Conservation (phyloP, 169 alveolate species). For the Plasmodium malariae region DNA sequence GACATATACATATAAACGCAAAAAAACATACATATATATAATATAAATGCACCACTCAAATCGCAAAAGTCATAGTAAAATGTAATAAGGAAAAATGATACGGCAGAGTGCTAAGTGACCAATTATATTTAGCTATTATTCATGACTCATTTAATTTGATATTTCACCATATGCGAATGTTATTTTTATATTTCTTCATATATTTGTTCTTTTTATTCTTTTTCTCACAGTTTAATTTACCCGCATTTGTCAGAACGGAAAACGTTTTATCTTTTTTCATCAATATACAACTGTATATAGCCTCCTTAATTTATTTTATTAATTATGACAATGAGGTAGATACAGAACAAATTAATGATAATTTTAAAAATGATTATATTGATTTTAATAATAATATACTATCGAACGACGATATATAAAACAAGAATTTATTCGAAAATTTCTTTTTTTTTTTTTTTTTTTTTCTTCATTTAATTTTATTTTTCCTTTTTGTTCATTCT, state of each 20-base stretch:
- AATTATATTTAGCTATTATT: no score
- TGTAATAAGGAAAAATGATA: no score
- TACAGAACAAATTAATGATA: constrained; percentile 13
- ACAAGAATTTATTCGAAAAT: not conserved
- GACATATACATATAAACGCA: no score
- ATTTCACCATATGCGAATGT: not conserved
- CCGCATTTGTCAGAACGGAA: constrained; percentile 45
- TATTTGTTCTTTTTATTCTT: not conserved
- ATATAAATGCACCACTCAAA: no score
- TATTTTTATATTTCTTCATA: not conserved
- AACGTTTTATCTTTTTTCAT: constrained; percentile 59
- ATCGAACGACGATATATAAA: not conserved
- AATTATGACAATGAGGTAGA: constrained; percentile 39
- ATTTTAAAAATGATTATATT: constrained; percentile 24
- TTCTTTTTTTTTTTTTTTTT: not conserved
- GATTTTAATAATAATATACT: constrained; percentile 1
- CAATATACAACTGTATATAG: constrained; percentile 72
- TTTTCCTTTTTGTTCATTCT: not conserved
- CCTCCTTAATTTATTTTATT: constrained; percentile 69
- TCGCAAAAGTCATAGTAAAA: no score
- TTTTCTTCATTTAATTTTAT: not conserved
- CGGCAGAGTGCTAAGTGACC: no score
- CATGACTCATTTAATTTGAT: no score
- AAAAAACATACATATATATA: no score
- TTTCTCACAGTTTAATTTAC: constrained; percentile 37